These are phyloP conservation scores for Moricandia moricandioides DNA, from an alignment of 345 rosid genomes.

Conservation along the genomic window DNA sequence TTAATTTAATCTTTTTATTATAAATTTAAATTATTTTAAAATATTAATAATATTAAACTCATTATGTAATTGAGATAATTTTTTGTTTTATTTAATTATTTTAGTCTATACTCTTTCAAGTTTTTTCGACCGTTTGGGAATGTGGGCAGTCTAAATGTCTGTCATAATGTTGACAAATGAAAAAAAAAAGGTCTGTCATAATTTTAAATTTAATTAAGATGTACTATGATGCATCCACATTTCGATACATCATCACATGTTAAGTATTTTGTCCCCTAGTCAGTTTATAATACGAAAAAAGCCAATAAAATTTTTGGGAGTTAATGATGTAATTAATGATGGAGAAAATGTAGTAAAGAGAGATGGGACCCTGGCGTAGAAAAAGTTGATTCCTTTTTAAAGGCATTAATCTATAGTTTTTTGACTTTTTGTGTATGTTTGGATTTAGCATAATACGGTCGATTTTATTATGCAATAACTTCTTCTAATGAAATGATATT, in stretches of 20 bases:
- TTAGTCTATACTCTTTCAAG: neutral
- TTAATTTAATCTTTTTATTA: too few species aligned
- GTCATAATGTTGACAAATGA: too few species aligned
- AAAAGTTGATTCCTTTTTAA: conserved; percentile 25
- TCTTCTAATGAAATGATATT: neutral
- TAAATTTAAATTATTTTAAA: too few species aligned
- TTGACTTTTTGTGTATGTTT: neutral
- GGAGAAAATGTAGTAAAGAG: neutral
- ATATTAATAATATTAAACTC: too few species aligned
- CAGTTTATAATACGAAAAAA: neutral
- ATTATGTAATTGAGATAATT: too few species aligned
- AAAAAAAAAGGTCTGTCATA: too few species aligned
- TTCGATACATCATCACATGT: conserved; percentile 1
- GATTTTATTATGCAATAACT: neutral
- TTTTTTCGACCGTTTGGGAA: conserved; percentile 18
- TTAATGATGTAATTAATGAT: conserved; percentile 20
- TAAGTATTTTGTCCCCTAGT: neutral
- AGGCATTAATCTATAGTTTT: neutral
- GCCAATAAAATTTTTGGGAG: neutral
- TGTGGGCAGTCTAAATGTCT: conserved; percentile 18
- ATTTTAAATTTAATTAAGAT: neutral
- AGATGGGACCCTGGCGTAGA: conserved; percentile 6
- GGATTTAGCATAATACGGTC: neutral
- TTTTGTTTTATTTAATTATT: too few species aligned
- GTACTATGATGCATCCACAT: conserved; percentile 2